Evolutionary conservation across 2,329 filamentous ascomycete species (phyloP), one percentile per base, ranked within the genome.

Genomic region (Dactylellina sp.): DNA sequence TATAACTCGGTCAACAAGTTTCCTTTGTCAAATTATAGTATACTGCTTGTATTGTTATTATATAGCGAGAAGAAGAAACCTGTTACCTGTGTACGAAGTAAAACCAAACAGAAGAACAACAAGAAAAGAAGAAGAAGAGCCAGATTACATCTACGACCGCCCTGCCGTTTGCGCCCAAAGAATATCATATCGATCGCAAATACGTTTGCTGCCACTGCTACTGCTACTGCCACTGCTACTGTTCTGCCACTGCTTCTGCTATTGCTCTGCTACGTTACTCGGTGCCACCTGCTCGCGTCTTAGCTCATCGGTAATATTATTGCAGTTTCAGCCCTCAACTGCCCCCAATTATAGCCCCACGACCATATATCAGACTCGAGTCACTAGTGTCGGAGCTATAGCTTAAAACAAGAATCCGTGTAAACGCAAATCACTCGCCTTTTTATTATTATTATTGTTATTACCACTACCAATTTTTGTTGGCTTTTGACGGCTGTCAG

Each of bases 301-400:
- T 65, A 74, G 62, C 57, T 49, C 50, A 66, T 47, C 55, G 70
- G 70, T 74, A 72, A 65, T 72, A 72, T 72, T 64, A 72, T 59
- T 60, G 32, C 68, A 20, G 60, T 60, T 59, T 74, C 70, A 74
- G 68, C 70, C 49, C 49, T 49, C 53, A 25, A 32, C 46, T 14
- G 18, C 52, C 49, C 39, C 42, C 28, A 32, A 56, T 55, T 70
- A 70, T 70, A 61, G 39, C 47, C 56, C 64, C 64, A 37, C 64
- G 35, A 46, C 49, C 49, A 37, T 68, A 68, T 68, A 70, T 61
- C 64, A 70, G 39, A 52, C 37, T 61, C 55, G 28, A 52, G 56
- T 61, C 49, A 56, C 55, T 60, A 46, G 53, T 46, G 53, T 47
- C 46, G 55, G 55, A 60, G 46, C 52, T 42, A 57, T 49, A 44